phyloP scores from a whole-genome alignment of 768 basidiomycete species.

The Clitopilus hobsonii region DNA sequence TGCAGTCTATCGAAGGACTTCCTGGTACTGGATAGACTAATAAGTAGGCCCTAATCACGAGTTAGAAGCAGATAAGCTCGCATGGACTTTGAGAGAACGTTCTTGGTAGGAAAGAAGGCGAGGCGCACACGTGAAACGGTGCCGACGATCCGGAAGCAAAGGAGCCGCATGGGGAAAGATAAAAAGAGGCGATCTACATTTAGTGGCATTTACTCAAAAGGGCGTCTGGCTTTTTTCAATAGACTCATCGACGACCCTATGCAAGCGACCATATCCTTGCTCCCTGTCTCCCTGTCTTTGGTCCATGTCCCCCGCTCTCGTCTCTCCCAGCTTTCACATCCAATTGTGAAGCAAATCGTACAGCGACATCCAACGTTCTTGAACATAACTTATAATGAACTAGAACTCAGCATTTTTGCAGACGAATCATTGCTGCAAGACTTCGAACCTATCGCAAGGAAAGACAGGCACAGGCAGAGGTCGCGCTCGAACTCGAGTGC shows the following conservation, averaged over 20 bases:
- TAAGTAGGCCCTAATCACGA: too few species aligned
- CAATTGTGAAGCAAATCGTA: constrained; percentile 65
- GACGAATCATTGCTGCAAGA: constrained; percentile 52
- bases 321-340: constrained; percentile 51
- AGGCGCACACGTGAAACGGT: background rate
- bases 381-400: constrained; percentile 73
- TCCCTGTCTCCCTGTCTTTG: constrained; percentile 67
- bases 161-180: background rate
- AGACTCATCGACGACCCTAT: constrained; percentile 17
- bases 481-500: constrained; percentile 34
- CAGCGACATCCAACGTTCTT: constrained; percentile 63
- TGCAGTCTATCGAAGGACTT: background rate
- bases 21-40: too few species aligned
- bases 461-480: constrained; percentile 45
- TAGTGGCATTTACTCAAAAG: background rate
- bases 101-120: background rate
- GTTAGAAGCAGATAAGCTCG: background rate
- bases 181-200: background rate
- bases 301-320: constrained; percentile 73
- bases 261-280: constrained; percentile 62
- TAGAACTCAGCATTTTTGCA: constrained; percentile 74
- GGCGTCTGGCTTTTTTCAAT: background rate
- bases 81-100: background rate
- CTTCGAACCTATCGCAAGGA: constrained; percentile 57
- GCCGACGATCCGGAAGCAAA: background rate